These are phyloP conservation scores for Juglanconis juglandina DNA, from an alignment of 2,329 filamentous ascomycete genomes.

Conservation along the genomic window DNA sequence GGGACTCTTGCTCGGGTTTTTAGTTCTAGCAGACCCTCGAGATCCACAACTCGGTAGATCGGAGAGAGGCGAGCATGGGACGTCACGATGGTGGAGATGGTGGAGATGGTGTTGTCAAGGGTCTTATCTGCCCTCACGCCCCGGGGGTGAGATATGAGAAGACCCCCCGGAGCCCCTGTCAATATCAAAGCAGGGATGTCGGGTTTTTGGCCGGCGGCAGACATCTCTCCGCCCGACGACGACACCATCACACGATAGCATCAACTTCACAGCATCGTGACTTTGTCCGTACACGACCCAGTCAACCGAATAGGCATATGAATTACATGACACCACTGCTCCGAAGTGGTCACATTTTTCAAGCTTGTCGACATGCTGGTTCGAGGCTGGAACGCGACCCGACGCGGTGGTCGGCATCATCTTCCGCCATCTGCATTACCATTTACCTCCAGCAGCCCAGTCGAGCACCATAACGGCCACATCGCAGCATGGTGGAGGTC, in stretches of 20 bases:
- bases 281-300: too few species aligned
- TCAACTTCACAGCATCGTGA: too few species aligned
- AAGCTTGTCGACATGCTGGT: too few species aligned
- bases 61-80: neutral
- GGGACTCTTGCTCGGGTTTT: conserved; percentile 1
- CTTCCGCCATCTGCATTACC: too few species aligned
- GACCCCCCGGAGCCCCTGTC: neutral
- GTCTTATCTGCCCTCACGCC: neutral
- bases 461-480: too few species aligned
- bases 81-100: neutral
- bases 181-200: neutral
- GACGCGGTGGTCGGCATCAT: too few species aligned
- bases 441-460: too few species aligned
- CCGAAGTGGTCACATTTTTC: too few species aligned
- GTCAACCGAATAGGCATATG: too few species aligned
- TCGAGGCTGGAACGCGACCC: too few species aligned
- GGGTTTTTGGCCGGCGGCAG: neutral
- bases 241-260: neutral
- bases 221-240: neutral
- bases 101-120: neutral
- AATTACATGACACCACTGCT: too few species aligned
- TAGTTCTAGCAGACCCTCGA: conserved; percentile 6
- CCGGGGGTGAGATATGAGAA: neutral
- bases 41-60: conserved; percentile 3
- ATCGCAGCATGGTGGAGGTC: too few species aligned